Base-by-base conservation (phyloP, 257 asterid genomes). In the Pogostemon cablin region DNA sequence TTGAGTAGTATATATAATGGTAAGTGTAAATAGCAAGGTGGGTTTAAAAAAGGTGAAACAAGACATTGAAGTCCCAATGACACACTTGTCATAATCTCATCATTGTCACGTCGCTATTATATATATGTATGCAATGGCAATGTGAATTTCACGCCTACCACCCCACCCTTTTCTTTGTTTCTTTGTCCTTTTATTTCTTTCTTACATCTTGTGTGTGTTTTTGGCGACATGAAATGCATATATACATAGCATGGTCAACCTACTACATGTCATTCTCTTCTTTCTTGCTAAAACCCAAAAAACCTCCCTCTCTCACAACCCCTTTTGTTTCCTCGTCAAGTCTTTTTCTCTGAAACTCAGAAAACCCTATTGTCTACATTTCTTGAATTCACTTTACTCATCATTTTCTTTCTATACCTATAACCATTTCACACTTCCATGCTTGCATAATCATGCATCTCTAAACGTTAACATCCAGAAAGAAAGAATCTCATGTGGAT, bases 51-150 rank as follows among this genome's bases (percentile, higher is more conserved):
- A 15, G 76, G 52, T 46, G 58, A 64, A 48, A 20, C 43, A 69
- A 62, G 73, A 75, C 58, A 79, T 75, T 71, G 80, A 75, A 75
- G 63, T 68, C 72, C 35, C 71, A 54, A 74, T 74, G 85, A 82
- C 80, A 78, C 74, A 71, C 59, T 74, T 72, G 62, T 75, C 82
- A 81, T 81, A 77, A 84, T 73, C 84, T 84, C 86, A 79, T 84
- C 86, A 81, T 84, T 81, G 85, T 74, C 80, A 79, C 71, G 89
- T 81, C 86, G 82, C 89, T 81, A 60, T 82, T 41, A 35, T 57
- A 15, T 9, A 4, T 57, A 70, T 49, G 49, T 40, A 59, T 53
- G 72, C 71, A 55, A n/a, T 73, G 73, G 81, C 77, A 83, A 75
- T 15, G 15, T 15, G 63, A 76, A 80, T 80, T 83, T 73, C 85